These are phyloP conservation scores for Adansonia gregorii DNA, from an alignment of 441 rosid species.

Conservation along the genomic window DNA sequence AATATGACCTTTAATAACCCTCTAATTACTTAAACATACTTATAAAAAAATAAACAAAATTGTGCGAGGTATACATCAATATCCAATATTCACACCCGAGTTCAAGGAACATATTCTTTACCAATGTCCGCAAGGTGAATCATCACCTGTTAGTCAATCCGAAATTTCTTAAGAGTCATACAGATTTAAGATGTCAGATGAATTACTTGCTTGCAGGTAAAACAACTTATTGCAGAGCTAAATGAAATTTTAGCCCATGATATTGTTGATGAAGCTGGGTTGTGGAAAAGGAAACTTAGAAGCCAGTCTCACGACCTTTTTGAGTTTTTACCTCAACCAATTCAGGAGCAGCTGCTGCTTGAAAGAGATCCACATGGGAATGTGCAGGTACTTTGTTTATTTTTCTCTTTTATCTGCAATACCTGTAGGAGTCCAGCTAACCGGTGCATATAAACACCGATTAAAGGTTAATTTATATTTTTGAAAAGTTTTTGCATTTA, in stretches of 20 bases:
- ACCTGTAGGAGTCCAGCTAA: background rate
- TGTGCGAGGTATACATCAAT: too few species aligned
- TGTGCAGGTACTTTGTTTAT: slow-evolving; percentile 18
- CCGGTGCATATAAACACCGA: background rate
- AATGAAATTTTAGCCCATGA: slow-evolving; percentile 93
- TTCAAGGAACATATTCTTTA: background rate
- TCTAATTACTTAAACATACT: too few species aligned
- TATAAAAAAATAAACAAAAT: too few species aligned
- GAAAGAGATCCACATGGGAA: slow-evolving; percentile 99
- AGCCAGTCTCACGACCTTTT: slow-evolving; percentile 76
- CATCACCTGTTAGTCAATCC: background rate
- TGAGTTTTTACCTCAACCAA: slow-evolving; percentile 70
- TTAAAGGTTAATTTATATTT: background rate
- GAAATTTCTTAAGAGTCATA: background rate
- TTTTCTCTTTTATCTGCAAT: too few species aligned
- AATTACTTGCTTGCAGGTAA: slow-evolving; percentile 63
- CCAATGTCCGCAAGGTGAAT: background rate
- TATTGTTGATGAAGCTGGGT: slow-evolving; percentile 77
- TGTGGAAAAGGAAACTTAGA: slow-evolving; percentile 90
- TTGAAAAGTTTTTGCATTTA: background rate
- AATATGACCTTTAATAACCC: too few species aligned
- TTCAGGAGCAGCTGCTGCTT: slow-evolving; percentile 94
- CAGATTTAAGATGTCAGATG: background rate
- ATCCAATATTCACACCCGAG: too few species aligned
- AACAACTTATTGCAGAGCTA: slow-evolving; percentile 83